A percentile compares a stretch with the other conserved stretches of the same genome.
Evolutionary conservation across 1,284 basidiomycete genomes (phyloP).

Genomic region (Farysia itapuensis): DNA sequence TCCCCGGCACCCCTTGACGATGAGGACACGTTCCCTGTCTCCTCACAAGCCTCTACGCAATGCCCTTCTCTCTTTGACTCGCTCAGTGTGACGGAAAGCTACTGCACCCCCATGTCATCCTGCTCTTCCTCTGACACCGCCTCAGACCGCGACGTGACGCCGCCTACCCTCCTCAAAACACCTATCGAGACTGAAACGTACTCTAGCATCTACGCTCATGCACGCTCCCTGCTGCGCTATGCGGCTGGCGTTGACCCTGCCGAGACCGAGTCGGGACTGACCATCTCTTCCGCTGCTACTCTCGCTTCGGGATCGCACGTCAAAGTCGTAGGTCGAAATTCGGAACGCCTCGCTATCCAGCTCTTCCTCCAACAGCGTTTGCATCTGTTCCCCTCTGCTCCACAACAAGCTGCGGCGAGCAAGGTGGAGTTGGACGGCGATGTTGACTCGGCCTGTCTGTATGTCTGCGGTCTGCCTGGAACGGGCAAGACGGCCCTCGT

Average conservation of each 20-base stretch:
- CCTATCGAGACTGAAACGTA: slow-evolving; percentile 7
- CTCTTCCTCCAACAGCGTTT: slow-evolving; percentile 50
- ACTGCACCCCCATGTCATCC: slow-evolving; percentile 15
- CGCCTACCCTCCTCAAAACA: slow-evolving; percentile 1
- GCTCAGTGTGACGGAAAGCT: slow-evolving; percentile 22
- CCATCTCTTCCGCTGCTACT: slow-evolving; percentile 16
- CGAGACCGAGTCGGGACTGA: slow-evolving; percentile 30
- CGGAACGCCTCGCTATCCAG: slow-evolving; percentile 51
- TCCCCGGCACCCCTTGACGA: too few relatives aligned
- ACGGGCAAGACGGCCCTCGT: slow-evolving; percentile 63
- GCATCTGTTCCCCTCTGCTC: slow-evolving; percentile 30
- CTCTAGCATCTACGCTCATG: slow-evolving; percentile 59
- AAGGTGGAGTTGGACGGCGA: slow-evolving; percentile 43
- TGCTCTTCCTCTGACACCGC: slow-evolving; percentile 8
- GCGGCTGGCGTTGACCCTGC: slow-evolving; percentile 34
- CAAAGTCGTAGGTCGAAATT: slow-evolving; percentile 55
- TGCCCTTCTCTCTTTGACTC: slow-evolving; percentile 39
- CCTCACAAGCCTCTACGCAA: slow-evolving; percentile 35
- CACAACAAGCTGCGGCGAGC: slow-evolving; percentile 7
- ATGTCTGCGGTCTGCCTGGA: slow-evolving; percentile 62
- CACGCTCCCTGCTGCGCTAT: slow-evolving; percentile 57
- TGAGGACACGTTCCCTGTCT: slow-evolving; percentile 32
- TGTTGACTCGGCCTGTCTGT: slow-evolving; percentile 49
- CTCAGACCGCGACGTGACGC: slow-evolving; percentile 22
- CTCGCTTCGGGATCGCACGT: slow-evolving; percentile 24